A percentile compares a stretch with the other conserved stretches of the same genome.
Evolutionary conservation across 192 early-diverging fungal species (phyloP).

Genomic region (Podila epigama): DNA sequence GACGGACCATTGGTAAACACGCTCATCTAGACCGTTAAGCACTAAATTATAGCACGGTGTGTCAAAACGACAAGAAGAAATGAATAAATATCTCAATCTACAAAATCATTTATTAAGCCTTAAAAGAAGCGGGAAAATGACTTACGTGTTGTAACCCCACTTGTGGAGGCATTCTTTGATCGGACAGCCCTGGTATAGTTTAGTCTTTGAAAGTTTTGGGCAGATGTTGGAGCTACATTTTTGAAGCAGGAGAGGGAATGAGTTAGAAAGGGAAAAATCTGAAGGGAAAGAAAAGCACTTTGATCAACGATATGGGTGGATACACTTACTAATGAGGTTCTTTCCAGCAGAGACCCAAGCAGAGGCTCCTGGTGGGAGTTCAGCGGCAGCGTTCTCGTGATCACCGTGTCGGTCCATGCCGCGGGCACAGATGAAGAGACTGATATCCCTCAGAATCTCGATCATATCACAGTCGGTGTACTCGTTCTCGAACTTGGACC

Average conservation of each 20-base stretch:
- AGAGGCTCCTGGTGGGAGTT: conserved; percentile 35
- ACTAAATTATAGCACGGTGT: conserved; percentile 2
- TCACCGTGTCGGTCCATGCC: conserved; percentile 45
- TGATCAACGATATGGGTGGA: background rate
- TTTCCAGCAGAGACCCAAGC: conserved; percentile 47
- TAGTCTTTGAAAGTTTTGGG: conserved; percentile 36
- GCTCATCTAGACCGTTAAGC: conserved; percentile 17
- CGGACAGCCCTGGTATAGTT: conserved; percentile 20
- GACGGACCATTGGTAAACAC: conserved; percentile 30
- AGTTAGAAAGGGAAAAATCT: background rate
- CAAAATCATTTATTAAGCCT: background rate
- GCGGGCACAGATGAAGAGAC: conserved; percentile 39
- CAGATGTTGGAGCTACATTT: conserved; percentile 23
- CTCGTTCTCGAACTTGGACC: conserved; percentile 27
- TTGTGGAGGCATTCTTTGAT: conserved; percentile 19
- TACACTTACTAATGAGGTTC: conserved; percentile 42
- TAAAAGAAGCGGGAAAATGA: background rate
- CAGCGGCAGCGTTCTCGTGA: conserved; percentile 32
- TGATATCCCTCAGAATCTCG: conserved; percentile 45
- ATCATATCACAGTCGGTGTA: conserved; percentile 47
- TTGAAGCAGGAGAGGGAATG: background rate
- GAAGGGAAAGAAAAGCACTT: background rate
- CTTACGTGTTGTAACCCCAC: conserved; percentile 19
- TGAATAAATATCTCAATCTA: background rate
- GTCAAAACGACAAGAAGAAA: background rate